A percentile compares a stretch with the other conserved stretches of the same genome.
Evolutionary conservation across 768 basidiomycete species (phyloP).

Genomic region (Auriculariales sp.): DNA sequence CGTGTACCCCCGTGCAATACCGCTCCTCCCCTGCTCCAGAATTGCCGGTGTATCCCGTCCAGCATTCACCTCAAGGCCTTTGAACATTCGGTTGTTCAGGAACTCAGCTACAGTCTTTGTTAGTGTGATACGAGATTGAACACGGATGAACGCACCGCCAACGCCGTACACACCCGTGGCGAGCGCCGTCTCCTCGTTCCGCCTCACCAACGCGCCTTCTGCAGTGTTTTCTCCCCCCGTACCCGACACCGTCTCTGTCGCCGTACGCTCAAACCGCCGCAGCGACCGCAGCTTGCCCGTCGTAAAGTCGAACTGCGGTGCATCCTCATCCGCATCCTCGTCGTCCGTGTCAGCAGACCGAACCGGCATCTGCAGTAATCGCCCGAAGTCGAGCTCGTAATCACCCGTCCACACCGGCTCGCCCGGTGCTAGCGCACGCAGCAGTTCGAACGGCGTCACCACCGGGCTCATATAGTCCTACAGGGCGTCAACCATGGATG

Average conservation of each 20-base stretch:
- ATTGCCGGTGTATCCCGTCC: constrained; percentile 69
- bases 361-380: constrained; percentile 26
- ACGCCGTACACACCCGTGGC: constrained; percentile 47
- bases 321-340: constrained; percentile 20
- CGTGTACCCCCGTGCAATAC: constrained; percentile 83
- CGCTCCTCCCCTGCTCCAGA: constrained; percentile 80
- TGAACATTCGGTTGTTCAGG: constrained; percentile 59
- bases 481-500: not conserved
- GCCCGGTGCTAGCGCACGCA: constrained; percentile 50
- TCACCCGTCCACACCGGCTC: constrained; percentile 59
- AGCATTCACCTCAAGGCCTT: constrained; percentile 62
- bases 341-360: not conserved
- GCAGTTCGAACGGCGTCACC: constrained; percentile 84
- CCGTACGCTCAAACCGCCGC: constrained; percentile 49
- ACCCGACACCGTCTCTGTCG: not conserved
- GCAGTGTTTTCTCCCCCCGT: not conserved
- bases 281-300: constrained; percentile 77
- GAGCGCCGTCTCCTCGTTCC: constrained; percentile 50
- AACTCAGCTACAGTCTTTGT: constrained; percentile 44
- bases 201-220: constrained; percentile 31
- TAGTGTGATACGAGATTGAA: constrained; percentile 1
- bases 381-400: constrained; percentile 69
- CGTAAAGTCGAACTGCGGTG: constrained; percentile 71
- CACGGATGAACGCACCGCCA: constrained; percentile 33
- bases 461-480: constrained; percentile 87